phyloP scores from a whole-genome alignment of 2,329 filamentous ascomycete genomes.

The Neurospora crassa region DNA sequence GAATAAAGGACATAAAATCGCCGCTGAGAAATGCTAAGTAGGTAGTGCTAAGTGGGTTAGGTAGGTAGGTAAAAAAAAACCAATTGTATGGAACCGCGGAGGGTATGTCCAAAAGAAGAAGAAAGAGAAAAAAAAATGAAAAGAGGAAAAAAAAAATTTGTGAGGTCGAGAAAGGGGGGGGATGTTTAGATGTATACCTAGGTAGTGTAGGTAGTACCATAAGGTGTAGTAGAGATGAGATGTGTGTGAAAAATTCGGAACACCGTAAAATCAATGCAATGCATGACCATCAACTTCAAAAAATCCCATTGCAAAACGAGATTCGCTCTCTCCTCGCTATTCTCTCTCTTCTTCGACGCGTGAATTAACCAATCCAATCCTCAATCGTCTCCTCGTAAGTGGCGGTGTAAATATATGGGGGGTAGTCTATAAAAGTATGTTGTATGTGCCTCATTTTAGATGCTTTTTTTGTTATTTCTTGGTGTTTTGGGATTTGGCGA shows the following conservation, averaged over 20 bases:
- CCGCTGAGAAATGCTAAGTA: background rate
- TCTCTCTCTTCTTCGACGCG: background rate
- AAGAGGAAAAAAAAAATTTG: background rate
- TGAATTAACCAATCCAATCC: background rate
- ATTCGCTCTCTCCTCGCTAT: background rate
- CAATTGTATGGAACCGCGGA: background rate
- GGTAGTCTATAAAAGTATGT: background rate
- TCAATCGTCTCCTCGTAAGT: background rate
- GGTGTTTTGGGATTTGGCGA: background rate
- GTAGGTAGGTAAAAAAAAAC: background rate
- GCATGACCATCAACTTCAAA: background rate
- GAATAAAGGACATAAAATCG: background rate
- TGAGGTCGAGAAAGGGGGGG: background rate
- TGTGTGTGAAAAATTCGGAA: background rate
- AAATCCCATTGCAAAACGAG: background rate
- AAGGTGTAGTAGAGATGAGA: background rate
- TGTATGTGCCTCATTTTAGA: background rate
- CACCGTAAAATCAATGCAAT: background rate
- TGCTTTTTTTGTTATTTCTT: background rate
- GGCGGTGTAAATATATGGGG: background rate
- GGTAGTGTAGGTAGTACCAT: no score
- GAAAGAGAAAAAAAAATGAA: background rate
- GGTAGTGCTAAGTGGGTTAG: no score
- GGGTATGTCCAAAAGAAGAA: background rate
- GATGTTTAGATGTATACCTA: background rate